These are phyloP conservation scores for Phialocephala sp. DNA, from an alignment of 2,329 filamentous ascomycete genomes.

Conservation along the genomic window DNA sequence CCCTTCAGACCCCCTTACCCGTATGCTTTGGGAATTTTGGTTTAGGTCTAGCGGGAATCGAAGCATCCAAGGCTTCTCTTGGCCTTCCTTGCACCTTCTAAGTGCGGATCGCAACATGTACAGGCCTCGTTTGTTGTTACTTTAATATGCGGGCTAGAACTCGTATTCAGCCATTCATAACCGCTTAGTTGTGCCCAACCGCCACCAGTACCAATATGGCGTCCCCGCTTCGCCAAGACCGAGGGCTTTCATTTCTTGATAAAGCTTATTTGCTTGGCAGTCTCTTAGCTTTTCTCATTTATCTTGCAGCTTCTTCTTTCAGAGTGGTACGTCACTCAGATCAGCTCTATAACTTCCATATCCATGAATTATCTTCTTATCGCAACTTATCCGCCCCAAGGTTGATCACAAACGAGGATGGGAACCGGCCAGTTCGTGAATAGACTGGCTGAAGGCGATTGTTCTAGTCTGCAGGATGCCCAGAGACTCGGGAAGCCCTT, in stretches of 20 bases:
- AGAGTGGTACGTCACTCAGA: neutral
- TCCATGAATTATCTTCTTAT: neutral
- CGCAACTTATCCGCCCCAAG: conserved; percentile 4
- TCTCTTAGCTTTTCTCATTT: neutral
- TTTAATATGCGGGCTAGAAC: neutral
- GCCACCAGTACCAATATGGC: neutral
- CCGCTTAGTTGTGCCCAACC: neutral
- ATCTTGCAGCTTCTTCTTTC: conserved; percentile 1
- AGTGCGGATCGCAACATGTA: conserved; percentile 1
- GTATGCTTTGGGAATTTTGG: neutral
- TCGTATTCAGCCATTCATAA: neutral
- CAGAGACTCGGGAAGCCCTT: neutral
- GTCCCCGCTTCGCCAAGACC: conserved; percentile 9
- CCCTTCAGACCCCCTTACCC: too few species aligned
- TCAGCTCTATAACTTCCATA: neutral
- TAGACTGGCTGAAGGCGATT: neutral
- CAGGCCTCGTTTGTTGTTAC: neutral
- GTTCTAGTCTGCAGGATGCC: neutral
- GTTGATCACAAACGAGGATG: conserved; percentile 3
- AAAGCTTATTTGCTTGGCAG: conserved; percentile 10
- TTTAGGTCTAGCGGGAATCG: neutral
- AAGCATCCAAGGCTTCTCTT: conserved; percentile 9
- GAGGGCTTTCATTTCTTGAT: neutral
- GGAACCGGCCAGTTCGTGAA: neutral
- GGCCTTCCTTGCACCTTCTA: conserved; percentile 6